Evolutionary conservation across 768 basidiomycete genomes (phyloP), one percentile per base, ranked within the genome.

Genomic region (Collybia nuda): DNA sequence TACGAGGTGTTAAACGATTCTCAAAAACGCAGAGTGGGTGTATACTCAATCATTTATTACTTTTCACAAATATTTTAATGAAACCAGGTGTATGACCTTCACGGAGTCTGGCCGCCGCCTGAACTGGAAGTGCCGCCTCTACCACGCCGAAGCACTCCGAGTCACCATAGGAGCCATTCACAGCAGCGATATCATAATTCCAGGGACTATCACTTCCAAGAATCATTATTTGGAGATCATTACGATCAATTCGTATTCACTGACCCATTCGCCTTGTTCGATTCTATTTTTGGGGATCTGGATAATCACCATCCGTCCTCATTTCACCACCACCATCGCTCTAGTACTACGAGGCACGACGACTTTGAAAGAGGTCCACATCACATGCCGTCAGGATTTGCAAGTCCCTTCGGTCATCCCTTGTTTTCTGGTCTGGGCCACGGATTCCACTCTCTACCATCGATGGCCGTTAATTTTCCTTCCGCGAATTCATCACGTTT

Each of bases 31-130:
- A 74, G 69, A 59, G 77, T 84, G 58, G 47, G 76, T 58, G 7
- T 19, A 21, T 6, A 43, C 1, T 15, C n/a, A 41, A 48, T 2
- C 21, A 8, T 42, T 35, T 11, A 50, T 28, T 21, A 21, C 35
- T 37, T 38, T 18, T 29, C 17, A 46, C 38, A n/a, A n/a, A n/a
- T n/a, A n/a, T n/a, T n/a, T n/a, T 28, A 40, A 21, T 56, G 36
- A 51, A 26, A 22, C 22, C 57, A 86, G 84, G 60, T 77, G 8
- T 91, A 90, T 62, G 90, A 92, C 59, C 62, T 66, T n/a, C 69
- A 85, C 54, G 88, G 88, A 32, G 73, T 82, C 43, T 91, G 86
- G 84, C 90, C 90, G 9, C 86, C 86, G 7, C 85, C 85, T 1
- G 57, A 72, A 54, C 62, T 57, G 40, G 67, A 65, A 48, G 48